Percentiles rank a stretch among this genome's conserved stretches.
These are phyloP conservation scores for Tylopilus balloui DNA, from an alignment of 768 basidiomycete species.

Conservation along the genomic window DNA sequence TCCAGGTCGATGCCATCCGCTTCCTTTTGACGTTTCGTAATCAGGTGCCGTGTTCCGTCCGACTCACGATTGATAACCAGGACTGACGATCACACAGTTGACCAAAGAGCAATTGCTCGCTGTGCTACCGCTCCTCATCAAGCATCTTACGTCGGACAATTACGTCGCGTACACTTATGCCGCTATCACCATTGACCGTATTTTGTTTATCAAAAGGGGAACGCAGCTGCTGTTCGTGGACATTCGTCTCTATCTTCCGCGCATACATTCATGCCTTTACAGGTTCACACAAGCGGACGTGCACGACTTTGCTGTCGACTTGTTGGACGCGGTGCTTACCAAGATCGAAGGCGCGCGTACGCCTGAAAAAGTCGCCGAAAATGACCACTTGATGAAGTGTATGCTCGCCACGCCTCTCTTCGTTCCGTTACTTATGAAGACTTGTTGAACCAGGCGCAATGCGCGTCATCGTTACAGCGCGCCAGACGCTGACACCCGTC, in stretches of 20 bases:
- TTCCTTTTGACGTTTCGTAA: conserved; percentile 95
- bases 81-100: conserved; percentile 44
- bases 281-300: conserved; percentile 90
- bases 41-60: conserved; percentile 48
- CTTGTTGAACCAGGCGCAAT: conserved; percentile 64
- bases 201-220: conserved; percentile 84
- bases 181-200: conserved; percentile 95
- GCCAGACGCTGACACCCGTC: conserved; percentile 66
- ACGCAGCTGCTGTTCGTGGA: conserved; percentile 63
- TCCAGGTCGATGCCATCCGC: conserved; percentile 95
- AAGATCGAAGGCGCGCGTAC: conserved; percentile 78
- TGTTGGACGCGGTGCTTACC: conserved; percentile 66
- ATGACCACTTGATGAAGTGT: conserved; percentile 99
- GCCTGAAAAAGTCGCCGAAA: conserved; percentile 92
- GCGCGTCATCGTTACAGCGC: conserved; percentile 88
- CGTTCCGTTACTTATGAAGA: conserved; percentile 1
- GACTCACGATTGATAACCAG: not conserved
- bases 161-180: conserved; percentile 96
- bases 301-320: conserved; percentile 69
- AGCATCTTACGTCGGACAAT: conserved; percentile 76
- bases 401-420: conserved; percentile 19
- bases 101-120: conserved; percentile 91
- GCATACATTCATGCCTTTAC: not conserved
- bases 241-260: not conserved
- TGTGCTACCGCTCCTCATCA: conserved; percentile 81